Evolutionary conservation across 495 filamentous ascomycete genomes (phyloP).

Genomic region (Chlorociboria aeruginascens): DNA sequence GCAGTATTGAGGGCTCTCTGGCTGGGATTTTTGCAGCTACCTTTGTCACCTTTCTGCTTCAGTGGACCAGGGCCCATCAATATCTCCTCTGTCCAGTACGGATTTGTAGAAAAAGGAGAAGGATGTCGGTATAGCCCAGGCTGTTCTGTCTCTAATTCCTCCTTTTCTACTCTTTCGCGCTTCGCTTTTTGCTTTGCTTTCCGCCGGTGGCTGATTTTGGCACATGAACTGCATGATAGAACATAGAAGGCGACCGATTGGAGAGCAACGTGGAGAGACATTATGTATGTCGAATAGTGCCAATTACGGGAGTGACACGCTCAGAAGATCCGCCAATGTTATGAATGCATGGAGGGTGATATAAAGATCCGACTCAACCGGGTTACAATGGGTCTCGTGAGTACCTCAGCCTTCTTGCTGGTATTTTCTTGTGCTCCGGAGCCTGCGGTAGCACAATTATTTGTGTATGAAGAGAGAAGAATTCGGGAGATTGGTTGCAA

Average conservation of each 20-base stretch:
- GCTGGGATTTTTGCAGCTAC: conserved; percentile 35
- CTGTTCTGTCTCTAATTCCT: conserved; percentile 48
- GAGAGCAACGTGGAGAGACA: conserved; percentile 41
- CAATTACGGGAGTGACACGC: background rate
- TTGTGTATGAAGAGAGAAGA: background rate
- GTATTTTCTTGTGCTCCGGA: background rate
- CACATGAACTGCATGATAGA: conserved; percentile 71
- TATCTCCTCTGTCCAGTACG: conserved; percentile 79
- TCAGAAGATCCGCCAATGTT: background rate
- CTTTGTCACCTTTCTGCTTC: conserved; percentile 40
- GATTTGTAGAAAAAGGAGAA: conserved; percentile 70
- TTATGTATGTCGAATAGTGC: conserved; percentile 15
- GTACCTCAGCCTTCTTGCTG: background rate
- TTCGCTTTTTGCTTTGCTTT: conserved; percentile 56
- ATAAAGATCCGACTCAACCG: background rate
- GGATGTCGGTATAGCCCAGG: conserved; percentile 68
- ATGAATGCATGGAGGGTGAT: conserved; percentile 15
- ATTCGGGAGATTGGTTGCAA: background rate
- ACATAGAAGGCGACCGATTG: conserved; percentile 87
- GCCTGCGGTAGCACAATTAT: background rate
- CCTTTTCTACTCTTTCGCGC: conserved; percentile 45
- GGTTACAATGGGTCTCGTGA: conserved; percentile 5
- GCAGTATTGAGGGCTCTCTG: conserved; percentile 35
- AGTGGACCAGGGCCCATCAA: conserved; percentile 62
- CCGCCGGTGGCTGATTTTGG: conserved; percentile 46